A percentile compares a stretch with the other conserved stretches of the same genome.
Evolutionary conservation across 2,329 filamentous ascomycete genomes (phyloP).

Genomic region (Fusarium sp.): DNA sequence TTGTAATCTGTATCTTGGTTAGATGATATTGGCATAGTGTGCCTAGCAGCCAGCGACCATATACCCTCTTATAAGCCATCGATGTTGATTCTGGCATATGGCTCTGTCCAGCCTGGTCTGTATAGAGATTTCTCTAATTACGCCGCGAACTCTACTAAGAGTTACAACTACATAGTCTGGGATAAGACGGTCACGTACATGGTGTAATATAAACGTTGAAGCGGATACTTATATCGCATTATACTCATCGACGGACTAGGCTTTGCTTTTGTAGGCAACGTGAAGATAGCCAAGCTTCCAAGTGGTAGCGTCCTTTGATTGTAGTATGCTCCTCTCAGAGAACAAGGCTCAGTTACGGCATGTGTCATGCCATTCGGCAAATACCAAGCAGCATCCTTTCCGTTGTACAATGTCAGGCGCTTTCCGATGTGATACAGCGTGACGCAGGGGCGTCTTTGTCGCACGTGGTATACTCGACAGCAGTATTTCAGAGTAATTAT

Average conservation of each 20-base stretch:
- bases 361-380: neutral
- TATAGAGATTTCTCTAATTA: too few relatives aligned
- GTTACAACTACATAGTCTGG: too few relatives aligned
- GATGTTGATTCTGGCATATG: too few relatives aligned
- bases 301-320: neutral
- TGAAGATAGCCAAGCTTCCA: neutral
- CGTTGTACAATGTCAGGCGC: conserved; percentile 1
- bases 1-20: neutral
- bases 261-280: neutral
- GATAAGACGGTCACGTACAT: neutral
- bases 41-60: neutral
- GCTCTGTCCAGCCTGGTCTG: too few relatives aligned
- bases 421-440: conserved; percentile 15
- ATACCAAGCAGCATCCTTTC: neutral
- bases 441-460: neutral
- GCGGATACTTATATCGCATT: neutral
- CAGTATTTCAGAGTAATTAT: neutral
- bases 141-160: too few relatives aligned
- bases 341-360: neutral
- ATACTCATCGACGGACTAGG: neutral
- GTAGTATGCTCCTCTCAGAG: neutral
- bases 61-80: neutral
- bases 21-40: neutral
- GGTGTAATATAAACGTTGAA: neutral
- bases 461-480: conserved; percentile 3